These are phyloP conservation scores for Hypoxylon sp. DNA, from an alignment of 2,329 filamentous ascomycete genomes.

Conservation along the genomic window DNA sequence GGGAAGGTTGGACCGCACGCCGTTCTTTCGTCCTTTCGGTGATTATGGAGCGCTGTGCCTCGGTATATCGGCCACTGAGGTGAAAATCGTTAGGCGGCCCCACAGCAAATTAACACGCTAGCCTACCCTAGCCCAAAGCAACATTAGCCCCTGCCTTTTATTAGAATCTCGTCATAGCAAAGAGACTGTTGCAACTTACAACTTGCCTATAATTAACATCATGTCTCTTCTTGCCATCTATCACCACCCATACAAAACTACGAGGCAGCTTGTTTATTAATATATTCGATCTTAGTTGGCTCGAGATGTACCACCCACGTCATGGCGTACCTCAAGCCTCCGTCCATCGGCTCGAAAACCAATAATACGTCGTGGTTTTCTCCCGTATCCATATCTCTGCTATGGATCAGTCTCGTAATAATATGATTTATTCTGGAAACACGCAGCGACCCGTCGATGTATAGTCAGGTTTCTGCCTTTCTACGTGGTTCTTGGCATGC, in stretches of 20 bases:
- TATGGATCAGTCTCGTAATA: constrained; percentile 3
- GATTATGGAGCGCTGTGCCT: constrained; percentile 37
- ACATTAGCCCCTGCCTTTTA: constrained; percentile 1
- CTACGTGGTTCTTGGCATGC: constrained; percentile 1
- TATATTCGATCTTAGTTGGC: not conserved
- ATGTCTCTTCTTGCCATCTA: not conserved
- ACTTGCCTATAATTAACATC: not conserved
- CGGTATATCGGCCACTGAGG: constrained; percentile 38
- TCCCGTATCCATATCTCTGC: not conserved
- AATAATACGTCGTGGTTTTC: not conserved
- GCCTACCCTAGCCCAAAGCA: not conserved
- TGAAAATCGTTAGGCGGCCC: constrained; percentile 29
- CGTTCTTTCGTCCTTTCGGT: constrained; percentile 26
- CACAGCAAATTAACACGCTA: constrained; percentile 9
- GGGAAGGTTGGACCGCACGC: constrained; percentile 27
- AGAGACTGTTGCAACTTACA: not conserved
- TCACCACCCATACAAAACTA: not conserved
- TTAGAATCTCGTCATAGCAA: constrained; percentile 2
- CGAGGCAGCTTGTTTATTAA: not conserved
- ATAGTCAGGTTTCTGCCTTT: not conserved
- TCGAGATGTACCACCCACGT: not conserved
- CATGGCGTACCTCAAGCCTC: not conserved
- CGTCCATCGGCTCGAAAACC: not conserved
- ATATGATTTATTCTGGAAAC: not conserved
- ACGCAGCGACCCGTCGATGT: not conserved